These are phyloP conservation scores for Arxiozyma slooffiae DNA, from an alignment of 1,139 yeast genomes.

Conservation along the genomic window DNA sequence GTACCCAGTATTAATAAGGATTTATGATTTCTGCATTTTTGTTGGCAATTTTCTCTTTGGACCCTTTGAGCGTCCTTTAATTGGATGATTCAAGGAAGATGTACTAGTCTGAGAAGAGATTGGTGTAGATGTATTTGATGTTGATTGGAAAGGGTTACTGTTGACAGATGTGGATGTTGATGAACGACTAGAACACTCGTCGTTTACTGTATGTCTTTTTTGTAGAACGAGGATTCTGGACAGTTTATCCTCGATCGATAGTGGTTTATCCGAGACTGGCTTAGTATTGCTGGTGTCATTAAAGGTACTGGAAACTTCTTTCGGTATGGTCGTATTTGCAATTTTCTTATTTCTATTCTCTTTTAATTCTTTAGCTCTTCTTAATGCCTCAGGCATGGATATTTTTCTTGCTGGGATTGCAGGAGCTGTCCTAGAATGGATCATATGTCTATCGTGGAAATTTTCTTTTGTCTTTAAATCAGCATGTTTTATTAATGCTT, in stretches of 20 bases:
- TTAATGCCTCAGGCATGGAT: constrained; percentile 30
- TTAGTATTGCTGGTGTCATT: background rate
- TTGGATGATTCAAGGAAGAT: constrained; percentile 41
- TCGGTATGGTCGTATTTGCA: background rate
- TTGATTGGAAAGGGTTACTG: background rate
- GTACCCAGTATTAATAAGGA: background rate
- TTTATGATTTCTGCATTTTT: background rate
- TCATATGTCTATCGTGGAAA: constrained; percentile 9
- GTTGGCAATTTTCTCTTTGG: constrained; percentile 64
- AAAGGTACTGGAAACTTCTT: background rate
- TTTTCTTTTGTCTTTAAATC: constrained; percentile 2
- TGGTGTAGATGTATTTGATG: background rate
- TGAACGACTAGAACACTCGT: background rate
- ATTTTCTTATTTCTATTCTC: background rate
- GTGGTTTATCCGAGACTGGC: background rate
- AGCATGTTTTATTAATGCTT: constrained; percentile 11
- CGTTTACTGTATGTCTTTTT: constrained; percentile 1
- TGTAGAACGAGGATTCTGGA: constrained; percentile 7
- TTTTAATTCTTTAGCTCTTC: constrained; percentile 18
- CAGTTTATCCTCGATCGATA: constrained; percentile 2
- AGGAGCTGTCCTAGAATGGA: constrained; percentile 17
- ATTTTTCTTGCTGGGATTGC: constrained; percentile 23
- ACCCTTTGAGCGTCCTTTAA: constrained; percentile 58
- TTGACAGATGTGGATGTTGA: background rate
- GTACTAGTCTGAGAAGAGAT: background rate